These are phyloP conservation scores for Neofusicoccum umdonicola DNA, from an alignment of 2,329 filamentous ascomycete species.

Conservation along the genomic window DNA sequence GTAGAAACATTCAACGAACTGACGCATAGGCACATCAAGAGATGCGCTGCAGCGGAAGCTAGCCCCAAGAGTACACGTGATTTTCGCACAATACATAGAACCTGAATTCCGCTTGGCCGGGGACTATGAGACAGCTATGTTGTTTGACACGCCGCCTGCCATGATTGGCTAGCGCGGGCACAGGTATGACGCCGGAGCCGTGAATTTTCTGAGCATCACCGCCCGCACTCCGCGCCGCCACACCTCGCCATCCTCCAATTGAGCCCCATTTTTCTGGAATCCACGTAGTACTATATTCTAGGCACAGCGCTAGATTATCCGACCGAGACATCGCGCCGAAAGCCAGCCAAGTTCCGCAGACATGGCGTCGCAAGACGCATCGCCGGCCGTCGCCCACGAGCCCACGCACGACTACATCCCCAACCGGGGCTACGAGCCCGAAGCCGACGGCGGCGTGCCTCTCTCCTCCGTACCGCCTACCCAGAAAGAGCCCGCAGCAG, in stretches of 20 bases:
- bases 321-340: neutral
- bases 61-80: no score
- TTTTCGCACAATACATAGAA: no score
- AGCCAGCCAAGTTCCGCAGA: neutral
- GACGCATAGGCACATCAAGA: no score
- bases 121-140: no score
- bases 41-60: no score
- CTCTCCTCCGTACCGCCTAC: neutral
- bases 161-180: conserved; percentile 9
- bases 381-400: conserved; percentile 11
- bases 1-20: no score
- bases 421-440: conserved; percentile 16
- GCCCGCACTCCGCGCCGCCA: neutral
- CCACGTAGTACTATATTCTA: no score
- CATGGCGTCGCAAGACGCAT: conserved; percentile 14
- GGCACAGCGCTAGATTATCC: neutral
- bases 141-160: neutral
- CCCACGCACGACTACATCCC: conserved; percentile 14
- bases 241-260: neutral
- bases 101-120: no score
- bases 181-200: conserved; percentile 10
- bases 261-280: neutral
- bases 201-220: conserved; percentile 16
- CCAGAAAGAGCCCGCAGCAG: neutral
- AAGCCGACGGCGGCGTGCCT: conserved; percentile 6